These are phyloP conservation scores for Ceratocystis cacaofunesta DNA, from an alignment of 2,329 filamentous ascomycete species.

Conservation along the genomic window DNA sequence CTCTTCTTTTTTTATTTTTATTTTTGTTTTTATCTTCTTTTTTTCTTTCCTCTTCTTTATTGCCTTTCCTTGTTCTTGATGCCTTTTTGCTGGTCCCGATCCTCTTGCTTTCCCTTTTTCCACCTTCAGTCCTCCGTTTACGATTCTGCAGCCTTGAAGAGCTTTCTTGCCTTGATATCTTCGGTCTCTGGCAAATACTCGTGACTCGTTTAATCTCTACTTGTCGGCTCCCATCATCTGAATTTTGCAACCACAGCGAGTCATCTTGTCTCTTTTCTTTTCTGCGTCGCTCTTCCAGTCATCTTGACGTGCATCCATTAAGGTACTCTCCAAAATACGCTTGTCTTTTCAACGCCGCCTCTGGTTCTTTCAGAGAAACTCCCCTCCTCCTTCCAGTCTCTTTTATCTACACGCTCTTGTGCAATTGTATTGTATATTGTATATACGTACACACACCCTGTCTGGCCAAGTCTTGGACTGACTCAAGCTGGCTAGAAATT, in stretches of 20 bases:
- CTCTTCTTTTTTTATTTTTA: neutral
- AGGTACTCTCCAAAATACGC: neutral
- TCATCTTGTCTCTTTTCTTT: neutral
- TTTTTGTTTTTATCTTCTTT: neutral
- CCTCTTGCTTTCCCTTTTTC: slow-evolving; percentile 2
- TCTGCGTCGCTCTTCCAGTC: neutral
- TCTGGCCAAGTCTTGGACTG: neutral
- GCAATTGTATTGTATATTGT: neutral
- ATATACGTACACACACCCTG: neutral
- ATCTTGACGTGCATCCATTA: neutral
- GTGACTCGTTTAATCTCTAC: neutral
- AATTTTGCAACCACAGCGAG: neutral
- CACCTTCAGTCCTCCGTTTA: neutral
- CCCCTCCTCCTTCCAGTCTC: neutral
- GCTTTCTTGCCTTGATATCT: neutral
- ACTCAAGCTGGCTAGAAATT: neutral
- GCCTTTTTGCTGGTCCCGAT: neutral
- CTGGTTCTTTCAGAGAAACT: neutral
- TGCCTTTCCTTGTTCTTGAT: neutral
- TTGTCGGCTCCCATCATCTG: neutral
- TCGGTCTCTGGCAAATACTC: neutral
- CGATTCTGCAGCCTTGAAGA: neutral
- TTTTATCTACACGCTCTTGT: neutral
- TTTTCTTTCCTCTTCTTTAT: neutral
- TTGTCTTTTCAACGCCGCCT: neutral